Conservation (phyloP, 768 basidiomycete species). For the Austroboletus eburneus region DNA sequence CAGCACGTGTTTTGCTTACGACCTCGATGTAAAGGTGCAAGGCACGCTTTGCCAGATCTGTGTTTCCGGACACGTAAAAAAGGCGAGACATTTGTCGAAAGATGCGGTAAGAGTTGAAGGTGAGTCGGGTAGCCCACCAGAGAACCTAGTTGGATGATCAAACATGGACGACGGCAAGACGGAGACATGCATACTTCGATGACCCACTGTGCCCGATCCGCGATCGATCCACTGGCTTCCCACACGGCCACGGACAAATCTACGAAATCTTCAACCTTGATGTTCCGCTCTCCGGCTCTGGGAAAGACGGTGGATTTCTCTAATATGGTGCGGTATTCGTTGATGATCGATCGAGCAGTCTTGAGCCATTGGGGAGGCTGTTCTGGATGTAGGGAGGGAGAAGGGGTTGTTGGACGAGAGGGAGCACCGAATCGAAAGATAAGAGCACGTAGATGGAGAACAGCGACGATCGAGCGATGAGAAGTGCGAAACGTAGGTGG, state of each 20-base stretch:
- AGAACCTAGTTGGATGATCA: slow-evolving; percentile 51
- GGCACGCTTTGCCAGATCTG: slow-evolving; percentile 63
- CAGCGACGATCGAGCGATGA: slow-evolving; percentile 67
- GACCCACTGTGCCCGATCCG: slow-evolving; percentile 69
- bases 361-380: slow-evolving; percentile 55
- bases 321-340: slow-evolving; percentile 68
- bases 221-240: slow-evolving; percentile 66
- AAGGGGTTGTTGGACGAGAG: slow-evolving; percentile 13
- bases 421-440: slow-evolving; percentile 42
- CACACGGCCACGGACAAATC: slow-evolving; percentile 78
- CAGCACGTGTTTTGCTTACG: slow-evolving; percentile 75
- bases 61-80: slow-evolving; percentile 57
- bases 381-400: slow-evolving; percentile 18
- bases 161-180: not conserved
- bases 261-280: slow-evolving; percentile 77
- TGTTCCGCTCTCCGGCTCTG: slow-evolving; percentile 72
- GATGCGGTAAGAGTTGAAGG: slow-evolving; percentile 87
- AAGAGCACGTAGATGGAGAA: slow-evolving; percentile 72
- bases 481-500: slow-evolving; percentile 72
- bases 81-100: slow-evolving; percentile 82
- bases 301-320: slow-evolving; percentile 73
- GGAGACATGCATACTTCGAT: slow-evolving; percentile 58
- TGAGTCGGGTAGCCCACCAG: slow-evolving; percentile 92
- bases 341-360: slow-evolving; percentile 61
- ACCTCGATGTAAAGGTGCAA: slow-evolving; percentile 80